phyloP scores from a whole-genome alignment of 305 asterid genomes.

The Solanum hybrid region DNA sequence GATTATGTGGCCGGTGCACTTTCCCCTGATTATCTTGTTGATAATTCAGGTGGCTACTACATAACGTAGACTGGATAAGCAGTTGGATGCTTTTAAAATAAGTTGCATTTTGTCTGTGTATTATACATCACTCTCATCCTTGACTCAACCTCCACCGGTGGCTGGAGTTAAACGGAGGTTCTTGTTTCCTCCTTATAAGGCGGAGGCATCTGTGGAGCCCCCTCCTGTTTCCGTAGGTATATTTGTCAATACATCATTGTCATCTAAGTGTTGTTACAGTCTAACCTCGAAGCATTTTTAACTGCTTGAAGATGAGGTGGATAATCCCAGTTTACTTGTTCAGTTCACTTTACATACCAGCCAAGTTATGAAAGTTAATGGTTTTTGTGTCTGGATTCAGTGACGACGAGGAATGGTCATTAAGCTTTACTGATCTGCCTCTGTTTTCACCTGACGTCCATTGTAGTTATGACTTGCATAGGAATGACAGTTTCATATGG shows the following conservation, averaged over 20 bases:
- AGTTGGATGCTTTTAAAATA: neutral
- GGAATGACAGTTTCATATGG: neutral
- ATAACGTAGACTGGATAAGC: constrained; percentile 19
- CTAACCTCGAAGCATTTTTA: constrained; percentile 31
- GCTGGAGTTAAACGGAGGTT: neutral
- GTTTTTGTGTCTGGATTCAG: neutral
- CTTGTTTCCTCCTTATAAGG: neutral
- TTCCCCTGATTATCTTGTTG: constrained; percentile 45
- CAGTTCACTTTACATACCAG: neutral
- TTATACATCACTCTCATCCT: constrained; percentile 2
- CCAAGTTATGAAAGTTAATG: neutral
- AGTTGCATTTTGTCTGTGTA: neutral
- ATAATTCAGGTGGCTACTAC: constrained; percentile 45
- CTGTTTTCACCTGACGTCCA: neutral
- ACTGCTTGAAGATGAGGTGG: constrained; percentile 14
- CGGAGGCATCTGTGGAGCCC: neutral
- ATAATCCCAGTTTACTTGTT: neutral
- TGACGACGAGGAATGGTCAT: neutral
- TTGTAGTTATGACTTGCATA: neutral
- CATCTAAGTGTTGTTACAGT: constrained; percentile 23
- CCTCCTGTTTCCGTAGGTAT: constrained; percentile 8
- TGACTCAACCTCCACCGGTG: neutral
- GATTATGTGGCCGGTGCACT: constrained; percentile 29
- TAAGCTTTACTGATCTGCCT: neutral
- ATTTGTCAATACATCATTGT: constrained; percentile 42